Base-by-base conservation (phyloP, 2,329 filamentous ascomycete genomes). In the Aspergillus neotritici region DNA sequence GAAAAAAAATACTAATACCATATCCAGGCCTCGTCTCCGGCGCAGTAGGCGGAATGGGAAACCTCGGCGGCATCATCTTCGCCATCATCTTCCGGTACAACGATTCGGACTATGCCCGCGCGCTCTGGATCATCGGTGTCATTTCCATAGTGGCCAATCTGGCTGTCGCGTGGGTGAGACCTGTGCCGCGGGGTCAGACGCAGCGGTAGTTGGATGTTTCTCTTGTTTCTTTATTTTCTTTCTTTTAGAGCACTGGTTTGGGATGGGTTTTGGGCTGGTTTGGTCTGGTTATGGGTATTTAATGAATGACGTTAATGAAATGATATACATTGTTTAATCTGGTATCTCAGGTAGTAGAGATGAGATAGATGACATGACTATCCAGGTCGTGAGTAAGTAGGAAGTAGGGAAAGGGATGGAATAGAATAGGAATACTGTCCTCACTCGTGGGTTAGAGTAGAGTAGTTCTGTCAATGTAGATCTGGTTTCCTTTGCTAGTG, bases 61-160 rank as follows among this genome's bases (percentile, higher is more conserved):
- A 95, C 58, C 65, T 95, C 8, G 90, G 90, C 4, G 90, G 90
- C 10, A 80, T 95, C 40, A 65, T 94, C 37, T 94, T 93, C 58
- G 84, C 87, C 14, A 79, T 94, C 60, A 80, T 88, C 59, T 94
- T 91, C 73, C 75, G 87, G 38, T 93, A 90, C 66, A 72, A 78
- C 37, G 81, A 80, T 4, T 78, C 69, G 1, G 68, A 84, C 57
- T 94, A 89, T 58, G 79, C 74, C 9, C 80, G 75, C 62, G 79
- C 79, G 0, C 79, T 94, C 50, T 93, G 86, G 86, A 83, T 94
- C 46, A 88, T 91, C 57, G 89, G 89, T 3, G 71, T 83, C 31
- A 82, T 94, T 14, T 79, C 80, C 51, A 80, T 94, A 47, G 82
- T 56, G 0, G 66, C 91, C 17, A 87, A 89, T 58, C 31, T 90